Percentiles rank a stretch among this genome's conserved stretches.
phyloP scores from a whole-genome alignment of 768 basidiomycete genomes.

The Rhodotorula diobovata region DNA sequence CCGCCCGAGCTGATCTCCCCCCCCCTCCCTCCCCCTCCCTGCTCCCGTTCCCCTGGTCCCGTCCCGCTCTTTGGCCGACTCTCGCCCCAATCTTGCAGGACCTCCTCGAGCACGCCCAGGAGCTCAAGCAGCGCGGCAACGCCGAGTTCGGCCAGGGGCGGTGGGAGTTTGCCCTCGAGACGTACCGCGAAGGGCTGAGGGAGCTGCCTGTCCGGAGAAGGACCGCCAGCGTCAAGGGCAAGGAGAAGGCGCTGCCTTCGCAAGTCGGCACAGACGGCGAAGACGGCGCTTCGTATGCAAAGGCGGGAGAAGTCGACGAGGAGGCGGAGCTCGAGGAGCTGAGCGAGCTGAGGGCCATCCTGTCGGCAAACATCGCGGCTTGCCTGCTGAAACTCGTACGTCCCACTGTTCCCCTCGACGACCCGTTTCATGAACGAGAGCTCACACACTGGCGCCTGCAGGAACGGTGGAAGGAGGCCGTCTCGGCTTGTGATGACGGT shows the following conservation, averaged over 20 bases:
- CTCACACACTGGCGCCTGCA: background rate
- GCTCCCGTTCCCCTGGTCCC: background rate
- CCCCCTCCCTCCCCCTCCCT: too few relatives aligned
- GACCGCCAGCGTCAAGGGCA: conserved; percentile 25
- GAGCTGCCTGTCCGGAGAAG: conserved; percentile 15
- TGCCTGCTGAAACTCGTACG: conserved; percentile 39
- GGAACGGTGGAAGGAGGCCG: conserved; percentile 58
- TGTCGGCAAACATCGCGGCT: conserved; percentile 40
- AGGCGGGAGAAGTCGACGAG: conserved; percentile 1
- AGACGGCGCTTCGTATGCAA: background rate
- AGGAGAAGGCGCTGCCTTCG: conserved; percentile 12
- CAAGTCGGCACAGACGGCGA: background rate
- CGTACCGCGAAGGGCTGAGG: conserved; percentile 25
- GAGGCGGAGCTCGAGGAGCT: conserved; percentile 25
- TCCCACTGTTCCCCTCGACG: background rate
- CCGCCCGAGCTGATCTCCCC: too few relatives aligned
- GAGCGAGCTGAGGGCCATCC: conserved; percentile 27
- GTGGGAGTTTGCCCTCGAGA: conserved; percentile 27
- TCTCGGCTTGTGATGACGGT: conserved; percentile 75
- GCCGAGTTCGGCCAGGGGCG: conserved; percentile 21
- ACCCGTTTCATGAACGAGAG: background rate
- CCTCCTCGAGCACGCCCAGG: conserved; percentile 1
- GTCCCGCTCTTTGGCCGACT: too few relatives aligned
- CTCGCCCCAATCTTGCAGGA: conserved; percentile 10
- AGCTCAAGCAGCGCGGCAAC: conserved; percentile 26